Evolutionary conservation across 2,329 filamentous ascomycete species (phyloP), one percentile per base, ranked within the genome.

Genomic region (Trichoderma afroharzianum): DNA sequence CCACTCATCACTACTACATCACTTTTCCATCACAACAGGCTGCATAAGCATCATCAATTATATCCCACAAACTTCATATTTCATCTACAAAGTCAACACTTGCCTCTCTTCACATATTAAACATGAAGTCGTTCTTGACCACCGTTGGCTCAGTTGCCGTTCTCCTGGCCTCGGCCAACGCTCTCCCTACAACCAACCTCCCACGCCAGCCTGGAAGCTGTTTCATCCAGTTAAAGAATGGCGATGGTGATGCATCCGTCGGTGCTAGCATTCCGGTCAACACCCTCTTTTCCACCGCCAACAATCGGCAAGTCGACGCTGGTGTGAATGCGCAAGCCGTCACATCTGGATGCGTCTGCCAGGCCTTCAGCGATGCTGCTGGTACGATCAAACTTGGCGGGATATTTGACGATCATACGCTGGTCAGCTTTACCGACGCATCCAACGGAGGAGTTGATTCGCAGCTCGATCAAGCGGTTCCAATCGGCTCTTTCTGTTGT

Each of bases 301-400:
- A 36, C n/a, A 53, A 32, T 36, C 26, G n/a, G 5, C 63, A 66
- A 18, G 15, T 66, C 43, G 21, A 32, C 28, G 33, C 33, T n/a
- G 63, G 63, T 33, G 63, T 66, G n/a, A 66, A 66, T 15, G 63
- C 63, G 14, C 15, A 66, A 55, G n/a, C 47, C 4, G 63, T 55
- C 4, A 50, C 39, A 18, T 18, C 39, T 36, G 63, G 63, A 21
- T 66, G 39, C 26, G 28, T 53, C 11, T 66, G 63, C 7, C 63
- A 66, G 30, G 63, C 43, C 12, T 66, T 66, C 47, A 66, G 63
- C 28, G 63, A 55, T 43, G 21, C 39, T 15, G 63, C 63, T 11
- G 63, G 63, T 24, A 66, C 63, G n/a, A 15, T 66, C 30, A 53
- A 53, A 30, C 63, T 66, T 6, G 63, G 63, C 9, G 43, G 63